A percentile compares a stretch with the other conserved stretches of the same genome.
Evolutionary conservation across 192 early-diverging fungal genomes (phyloP).

Genomic region (Mortierella alpina): DNA sequence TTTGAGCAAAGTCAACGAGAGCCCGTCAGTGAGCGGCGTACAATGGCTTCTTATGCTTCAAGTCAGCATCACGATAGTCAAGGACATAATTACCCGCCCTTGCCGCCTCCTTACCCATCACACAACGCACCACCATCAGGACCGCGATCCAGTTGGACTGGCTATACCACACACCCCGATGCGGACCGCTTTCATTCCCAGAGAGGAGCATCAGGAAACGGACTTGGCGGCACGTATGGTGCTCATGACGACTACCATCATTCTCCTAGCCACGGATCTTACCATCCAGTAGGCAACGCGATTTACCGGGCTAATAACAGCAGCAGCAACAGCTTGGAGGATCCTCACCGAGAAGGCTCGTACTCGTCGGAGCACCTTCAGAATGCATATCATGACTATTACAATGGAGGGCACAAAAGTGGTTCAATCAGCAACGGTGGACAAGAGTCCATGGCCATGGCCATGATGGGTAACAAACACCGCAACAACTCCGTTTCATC

Average conservation of each 20-base stretch:
- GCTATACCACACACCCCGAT: conserved; percentile 3
- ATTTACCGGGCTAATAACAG: conserved; percentile 20
- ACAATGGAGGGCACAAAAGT: background rate
- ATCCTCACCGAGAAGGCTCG: background rate
- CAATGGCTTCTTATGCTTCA: conserved; percentile 3
- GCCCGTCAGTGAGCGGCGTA: conserved; percentile 6
- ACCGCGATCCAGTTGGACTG: conserved; percentile 27
- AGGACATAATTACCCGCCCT: conserved; percentile 7
- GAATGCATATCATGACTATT: background rate
- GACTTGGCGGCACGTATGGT: background rate
- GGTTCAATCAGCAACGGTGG: background rate
- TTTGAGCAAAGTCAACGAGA: conserved; percentile 5
- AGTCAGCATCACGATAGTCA: background rate
- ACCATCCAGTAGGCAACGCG: conserved; percentile 4
- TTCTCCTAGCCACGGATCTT: conserved; percentile 24
- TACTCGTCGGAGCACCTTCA: conserved; percentile 14
- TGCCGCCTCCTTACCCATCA: conserved; percentile 4
- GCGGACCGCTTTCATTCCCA: background rate
- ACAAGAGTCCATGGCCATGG: background rate
- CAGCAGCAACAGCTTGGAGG: conserved; percentile 24
- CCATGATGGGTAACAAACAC: conserved; percentile 9
- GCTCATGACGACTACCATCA: conserved; percentile 30
- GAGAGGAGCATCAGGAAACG: background rate
- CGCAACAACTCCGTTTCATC: conserved; percentile 44
- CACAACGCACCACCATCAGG: conserved; percentile 4